phyloP scores from a whole-genome alignment of 371 early-diverging fungal species.

The Rhizopus arrhizus region DNA sequence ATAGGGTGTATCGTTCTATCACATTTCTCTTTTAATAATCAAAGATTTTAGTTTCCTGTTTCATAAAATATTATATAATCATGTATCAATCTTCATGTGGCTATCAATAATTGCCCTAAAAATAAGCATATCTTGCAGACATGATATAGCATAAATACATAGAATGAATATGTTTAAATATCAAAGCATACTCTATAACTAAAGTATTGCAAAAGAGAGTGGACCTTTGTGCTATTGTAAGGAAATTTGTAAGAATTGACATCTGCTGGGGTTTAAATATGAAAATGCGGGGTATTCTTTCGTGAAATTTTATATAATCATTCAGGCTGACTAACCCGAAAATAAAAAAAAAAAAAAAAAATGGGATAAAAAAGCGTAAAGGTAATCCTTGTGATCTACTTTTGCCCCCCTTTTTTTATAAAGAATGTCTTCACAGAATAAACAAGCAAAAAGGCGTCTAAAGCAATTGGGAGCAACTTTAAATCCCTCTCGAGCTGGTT shows the following conservation, averaged over 20 bases:
- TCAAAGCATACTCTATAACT: too few relatives aligned
- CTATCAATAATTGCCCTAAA: too few relatives aligned
- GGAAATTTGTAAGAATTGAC: conserved; percentile 6
- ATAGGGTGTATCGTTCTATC: too few relatives aligned
- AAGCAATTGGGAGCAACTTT: conserved; percentile 49
- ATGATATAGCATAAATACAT: too few relatives aligned
- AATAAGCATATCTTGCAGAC: too few relatives aligned
- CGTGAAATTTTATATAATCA: background rate
- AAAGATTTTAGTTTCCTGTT: too few relatives aligned
- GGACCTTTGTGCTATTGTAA: too few relatives aligned
- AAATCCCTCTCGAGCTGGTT: conserved; percentile 36
- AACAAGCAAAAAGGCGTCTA: conserved; percentile 49
- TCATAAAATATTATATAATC: too few relatives aligned
- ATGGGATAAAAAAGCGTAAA: background rate
- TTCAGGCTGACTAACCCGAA: background rate
- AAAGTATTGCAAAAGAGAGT: too few relatives aligned
- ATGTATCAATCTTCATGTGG: too few relatives aligned
- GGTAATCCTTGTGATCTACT: background rate
- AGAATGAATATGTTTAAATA: too few relatives aligned
- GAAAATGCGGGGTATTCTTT: background rate
- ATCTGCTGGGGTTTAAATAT: background rate
- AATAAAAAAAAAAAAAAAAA: background rate
- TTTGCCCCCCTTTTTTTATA: background rate
- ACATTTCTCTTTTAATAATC: too few relatives aligned
- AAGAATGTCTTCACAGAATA: conserved; percentile 23